phyloP scores from a whole-genome alignment of 2,329 filamentous ascomycete genomes.

The Fusarium xyrophilum region DNA sequence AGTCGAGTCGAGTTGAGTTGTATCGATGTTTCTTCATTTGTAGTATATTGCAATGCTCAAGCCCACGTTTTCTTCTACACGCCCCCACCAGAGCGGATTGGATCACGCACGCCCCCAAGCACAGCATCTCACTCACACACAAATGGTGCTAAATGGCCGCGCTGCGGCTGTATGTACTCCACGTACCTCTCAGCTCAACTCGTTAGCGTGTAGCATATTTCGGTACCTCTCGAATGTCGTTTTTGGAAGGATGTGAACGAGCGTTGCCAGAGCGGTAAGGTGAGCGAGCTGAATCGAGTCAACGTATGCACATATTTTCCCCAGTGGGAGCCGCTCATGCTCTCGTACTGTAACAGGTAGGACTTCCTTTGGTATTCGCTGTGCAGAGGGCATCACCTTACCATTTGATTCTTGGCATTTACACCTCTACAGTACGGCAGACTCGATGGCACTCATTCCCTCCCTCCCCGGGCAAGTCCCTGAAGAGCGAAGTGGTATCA shows the following conservation, averaged over 20 bases:
- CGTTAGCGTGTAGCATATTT: not conserved
- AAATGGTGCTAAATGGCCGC: conserved; percentile 11
- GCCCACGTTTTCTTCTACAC: conserved; percentile 6
- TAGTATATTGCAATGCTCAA: not conserved
- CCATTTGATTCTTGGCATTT: conserved; percentile 6
- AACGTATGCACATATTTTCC: not conserved
- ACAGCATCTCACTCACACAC: conserved; percentile 14
- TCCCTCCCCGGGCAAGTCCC: not conserved
- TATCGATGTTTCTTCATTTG: not conserved
- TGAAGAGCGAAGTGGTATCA: conserved; percentile 9
- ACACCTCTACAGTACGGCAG: not conserved
- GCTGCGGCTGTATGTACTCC: conserved; percentile 41
- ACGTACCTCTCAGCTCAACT: conserved; percentile 32
- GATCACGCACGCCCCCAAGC: conserved; percentile 3
- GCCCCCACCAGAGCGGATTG: not conserved
- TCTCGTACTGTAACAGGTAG: conserved; percentile 11
- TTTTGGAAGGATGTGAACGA: not conserved
- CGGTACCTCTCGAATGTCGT: not conserved
- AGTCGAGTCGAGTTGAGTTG: not conserved
- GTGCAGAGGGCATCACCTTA: not conserved
- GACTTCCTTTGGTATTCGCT: not conserved
- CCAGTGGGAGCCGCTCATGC: conserved; percentile 19
- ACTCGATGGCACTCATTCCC: not conserved
- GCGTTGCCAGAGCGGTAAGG: not conserved
- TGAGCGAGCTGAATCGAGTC: conserved; percentile 5